Conservation (phyloP, 2,329 filamentous ascomycete species). For the Mollisiaceae sp. region DNA sequence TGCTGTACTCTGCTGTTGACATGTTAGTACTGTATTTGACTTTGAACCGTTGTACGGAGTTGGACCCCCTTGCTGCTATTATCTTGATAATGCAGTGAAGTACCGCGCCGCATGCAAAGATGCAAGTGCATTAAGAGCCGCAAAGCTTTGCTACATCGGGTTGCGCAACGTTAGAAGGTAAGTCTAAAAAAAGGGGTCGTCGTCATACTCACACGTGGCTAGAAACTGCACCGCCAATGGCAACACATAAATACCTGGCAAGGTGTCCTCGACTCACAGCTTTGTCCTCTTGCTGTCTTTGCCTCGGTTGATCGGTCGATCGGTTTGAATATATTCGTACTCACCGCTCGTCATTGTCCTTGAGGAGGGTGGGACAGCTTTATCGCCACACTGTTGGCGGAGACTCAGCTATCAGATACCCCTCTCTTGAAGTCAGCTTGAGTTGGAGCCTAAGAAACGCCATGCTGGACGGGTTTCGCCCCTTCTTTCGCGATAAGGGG, state of each 20-base stretch:
- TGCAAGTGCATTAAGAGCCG: slow-evolving; percentile 1
- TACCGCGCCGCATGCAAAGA: not conserved
- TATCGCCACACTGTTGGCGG: not conserved
- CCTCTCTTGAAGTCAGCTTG: not conserved
- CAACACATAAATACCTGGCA: not conserved
- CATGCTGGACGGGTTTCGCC: not conserved
- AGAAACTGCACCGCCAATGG: not conserved
- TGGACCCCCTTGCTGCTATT: not conserved
- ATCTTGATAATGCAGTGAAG: not conserved
- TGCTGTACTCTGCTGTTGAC: not conserved
- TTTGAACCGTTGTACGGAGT: not conserved
- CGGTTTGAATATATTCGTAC: not conserved
- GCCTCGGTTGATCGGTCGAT: not conserved
- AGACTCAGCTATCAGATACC: not conserved
- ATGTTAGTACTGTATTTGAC: not conserved
- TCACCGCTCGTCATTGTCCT: not conserved
- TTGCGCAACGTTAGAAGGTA: not conserved
- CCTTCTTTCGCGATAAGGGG: not conserved
- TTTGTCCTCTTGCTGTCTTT: not conserved
- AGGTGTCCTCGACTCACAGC: not conserved
- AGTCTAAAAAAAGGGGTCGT: not conserved
- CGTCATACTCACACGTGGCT: not conserved
- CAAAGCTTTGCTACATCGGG: not conserved
- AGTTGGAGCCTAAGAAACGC: not conserved
- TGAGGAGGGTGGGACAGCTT: not conserved